A percentile compares a stretch with the other conserved stretches of the same genome.
phyloP scores from a whole-genome alignment of 2,329 filamentous ascomycete genomes.

The Diaporthe nobilis region DNA sequence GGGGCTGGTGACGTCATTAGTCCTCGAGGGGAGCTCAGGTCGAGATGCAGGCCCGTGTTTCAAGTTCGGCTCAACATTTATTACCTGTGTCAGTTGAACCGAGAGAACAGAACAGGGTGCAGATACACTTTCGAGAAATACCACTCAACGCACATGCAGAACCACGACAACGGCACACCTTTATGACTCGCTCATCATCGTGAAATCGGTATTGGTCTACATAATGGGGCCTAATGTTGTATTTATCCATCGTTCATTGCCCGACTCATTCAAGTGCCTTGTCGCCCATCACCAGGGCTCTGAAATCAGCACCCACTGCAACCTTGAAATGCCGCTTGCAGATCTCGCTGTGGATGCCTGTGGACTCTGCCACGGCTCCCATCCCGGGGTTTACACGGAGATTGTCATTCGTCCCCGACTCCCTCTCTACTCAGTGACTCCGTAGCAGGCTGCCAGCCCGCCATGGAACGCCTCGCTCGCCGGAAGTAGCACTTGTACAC shows the following conservation, averaged over 20 bases:
- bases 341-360: slow-evolving; percentile 5
- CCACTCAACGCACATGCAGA: neutral
- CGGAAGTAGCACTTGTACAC: slow-evolving; percentile 20
- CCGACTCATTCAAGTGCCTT: slow-evolving; percentile 17
- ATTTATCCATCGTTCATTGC: neutral
- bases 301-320: neutral
- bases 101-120: too few species aligned
- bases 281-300: neutral
- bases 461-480: slow-evolving; percentile 36
- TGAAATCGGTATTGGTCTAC: slow-evolving; percentile 28
- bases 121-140: neutral
- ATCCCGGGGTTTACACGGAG: neutral
- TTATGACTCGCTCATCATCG: slow-evolving; percentile 19
- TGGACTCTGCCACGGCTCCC: neutral
- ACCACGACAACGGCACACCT: slow-evolving; percentile 18
- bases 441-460: neutral
- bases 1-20: slow-evolving; percentile 8
- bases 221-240: neutral
- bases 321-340: slow-evolving; percentile 2
- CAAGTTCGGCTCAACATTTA: slow-evolving; percentile 6
- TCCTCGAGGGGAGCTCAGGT: neutral
- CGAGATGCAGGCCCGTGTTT: slow-evolving; percentile 2
- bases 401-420: neutral
- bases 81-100: neutral
- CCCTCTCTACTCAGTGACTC: neutral